Conservation (phyloP, 2,329 filamentous ascomycete species). For the Xylariaceae sp. region DNA sequence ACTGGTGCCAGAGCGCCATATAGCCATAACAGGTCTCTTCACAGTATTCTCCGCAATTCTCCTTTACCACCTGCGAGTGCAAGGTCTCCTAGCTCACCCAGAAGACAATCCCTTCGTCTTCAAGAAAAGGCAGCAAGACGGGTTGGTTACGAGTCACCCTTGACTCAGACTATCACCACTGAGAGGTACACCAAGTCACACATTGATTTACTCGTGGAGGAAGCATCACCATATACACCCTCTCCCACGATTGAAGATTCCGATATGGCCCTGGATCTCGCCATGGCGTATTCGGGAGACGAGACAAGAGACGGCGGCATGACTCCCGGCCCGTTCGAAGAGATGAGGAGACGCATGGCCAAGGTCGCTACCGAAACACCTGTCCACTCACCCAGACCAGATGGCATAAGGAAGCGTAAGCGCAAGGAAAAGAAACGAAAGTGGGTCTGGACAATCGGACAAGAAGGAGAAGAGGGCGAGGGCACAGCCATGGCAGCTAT, state of each 20-base stretch:
- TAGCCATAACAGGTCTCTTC: slow-evolving; percentile 55
- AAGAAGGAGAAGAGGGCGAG: slow-evolving; percentile 44
- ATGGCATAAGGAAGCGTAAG: slow-evolving; percentile 53
- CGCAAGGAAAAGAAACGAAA: slow-evolving; percentile 58
- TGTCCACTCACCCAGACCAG: slow-evolving; percentile 37
- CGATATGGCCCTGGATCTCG: slow-evolving; percentile 46
- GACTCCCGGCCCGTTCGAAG: slow-evolving; percentile 62
- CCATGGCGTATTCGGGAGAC: slow-evolving; percentile 51
- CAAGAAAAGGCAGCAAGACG: slow-evolving; percentile 53
- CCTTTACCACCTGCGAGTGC: slow-evolving; percentile 55
- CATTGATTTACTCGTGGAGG: slow-evolving; percentile 60
- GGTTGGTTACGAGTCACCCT: slow-evolving; percentile 61
- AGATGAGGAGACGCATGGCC: slow-evolving; percentile 59
- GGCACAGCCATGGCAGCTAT: slow-evolving; percentile 42
- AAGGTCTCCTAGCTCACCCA: slow-evolving; percentile 50
- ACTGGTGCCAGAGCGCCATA: slow-evolving; percentile 47
- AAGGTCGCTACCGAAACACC: slow-evolving; percentile 43
- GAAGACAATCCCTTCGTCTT: slow-evolving; percentile 52
- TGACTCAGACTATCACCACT: slow-evolving; percentile 63
- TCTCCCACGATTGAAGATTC: slow-evolving; percentile 35
- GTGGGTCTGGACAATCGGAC: slow-evolving; percentile 66
- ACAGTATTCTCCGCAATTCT: slow-evolving; percentile 66
- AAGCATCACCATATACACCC: slow-evolving; percentile 49
- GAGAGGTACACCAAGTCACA: slow-evolving; percentile 62
- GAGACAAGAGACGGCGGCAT: slow-evolving; percentile 60